Percentiles rank a stretch among this genome's conserved stretches.
Conservation (phyloP, 148 eudicot species). For the Amaranthus palmeri region DNA sequence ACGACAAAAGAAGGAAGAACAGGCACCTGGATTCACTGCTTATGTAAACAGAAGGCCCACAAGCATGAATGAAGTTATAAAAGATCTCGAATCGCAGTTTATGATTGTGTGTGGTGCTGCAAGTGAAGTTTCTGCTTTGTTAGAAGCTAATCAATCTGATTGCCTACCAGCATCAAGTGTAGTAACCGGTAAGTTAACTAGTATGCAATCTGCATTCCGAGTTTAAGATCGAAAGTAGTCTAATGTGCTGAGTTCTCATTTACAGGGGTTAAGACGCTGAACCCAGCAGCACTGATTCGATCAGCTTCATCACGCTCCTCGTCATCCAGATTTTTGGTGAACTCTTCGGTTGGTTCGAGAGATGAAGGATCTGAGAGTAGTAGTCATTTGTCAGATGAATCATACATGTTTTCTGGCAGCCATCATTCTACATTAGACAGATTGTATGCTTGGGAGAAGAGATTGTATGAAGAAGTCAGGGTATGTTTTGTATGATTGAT, state of each 20-base stretch:
- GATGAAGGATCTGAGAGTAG: slow-evolving; percentile 64
- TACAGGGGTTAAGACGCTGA: slow-evolving; percentile 80
- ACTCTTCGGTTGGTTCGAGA: slow-evolving; percentile 50
- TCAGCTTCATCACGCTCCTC: slow-evolving; percentile 86
- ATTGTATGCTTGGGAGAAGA: slow-evolving; percentile 93
- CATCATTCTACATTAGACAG: slow-evolving; percentile 87
- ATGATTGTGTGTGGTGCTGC: slow-evolving; percentile 58
- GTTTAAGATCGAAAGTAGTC: neutral
- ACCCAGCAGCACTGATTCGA: slow-evolving; percentile 82
- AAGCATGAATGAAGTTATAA: slow-evolving; percentile 88
- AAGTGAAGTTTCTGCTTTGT: slow-evolving; percentile 55
- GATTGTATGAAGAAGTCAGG: slow-evolving; percentile 93
- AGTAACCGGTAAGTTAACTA: slow-evolving; percentile 42
- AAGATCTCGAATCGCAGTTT: slow-evolving; percentile 87
- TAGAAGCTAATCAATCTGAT: slow-evolving; percentile 73
- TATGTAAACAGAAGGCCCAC: slow-evolving; percentile 88
- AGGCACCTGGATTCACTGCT: slow-evolving; percentile 86
- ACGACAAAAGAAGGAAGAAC: slow-evolving; percentile 45
- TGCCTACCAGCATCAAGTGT: slow-evolving; percentile 58
- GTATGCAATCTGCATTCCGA: neutral
- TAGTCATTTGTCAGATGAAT: slow-evolving; percentile 68
- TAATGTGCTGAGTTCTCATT: slow-evolving; percentile 8
- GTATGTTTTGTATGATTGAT: slow-evolving; percentile 37
- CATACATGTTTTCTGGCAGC: slow-evolving; percentile 56
- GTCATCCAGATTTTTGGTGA: slow-evolving; percentile 66